Conservation (phyloP, 2,329 filamentous ascomycete species). For the Fusarium brachygibbosum region DNA sequence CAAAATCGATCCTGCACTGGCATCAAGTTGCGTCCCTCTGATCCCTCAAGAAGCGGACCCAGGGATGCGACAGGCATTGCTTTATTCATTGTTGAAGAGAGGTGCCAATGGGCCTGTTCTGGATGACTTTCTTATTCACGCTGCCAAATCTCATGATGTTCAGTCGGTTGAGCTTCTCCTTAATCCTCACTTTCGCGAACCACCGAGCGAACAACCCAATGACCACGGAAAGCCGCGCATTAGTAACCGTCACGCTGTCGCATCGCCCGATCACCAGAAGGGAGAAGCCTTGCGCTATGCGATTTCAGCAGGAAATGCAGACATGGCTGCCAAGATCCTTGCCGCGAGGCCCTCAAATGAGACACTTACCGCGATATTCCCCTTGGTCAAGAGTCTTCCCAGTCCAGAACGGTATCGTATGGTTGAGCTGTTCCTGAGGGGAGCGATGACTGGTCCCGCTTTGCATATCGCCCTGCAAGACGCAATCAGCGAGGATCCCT, state of each 20-base stretch:
- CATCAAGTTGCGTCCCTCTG: slow-evolving; percentile 64
- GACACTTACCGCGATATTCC: slow-evolving; percentile 64
- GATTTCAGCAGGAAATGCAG: slow-evolving; percentile 59
- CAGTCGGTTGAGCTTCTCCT: slow-evolving; percentile 64
- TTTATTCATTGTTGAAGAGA: slow-evolving; percentile 63
- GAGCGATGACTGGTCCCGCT: slow-evolving; percentile 61
- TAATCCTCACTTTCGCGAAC: slow-evolving; percentile 60
- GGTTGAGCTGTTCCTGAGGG: slow-evolving; percentile 63
- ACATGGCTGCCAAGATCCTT: slow-evolving; percentile 63
- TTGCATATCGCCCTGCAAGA: slow-evolving; percentile 66
- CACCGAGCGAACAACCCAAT: slow-evolving; percentile 31
- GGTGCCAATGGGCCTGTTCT: slow-evolving; percentile 64
- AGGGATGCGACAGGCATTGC: slow-evolving; percentile 61
- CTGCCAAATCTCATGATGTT: slow-evolving; percentile 62
- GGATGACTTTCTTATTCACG: slow-evolving; percentile 65
- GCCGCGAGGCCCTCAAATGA: slow-evolving; percentile 61
- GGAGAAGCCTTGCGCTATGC: slow-evolving; percentile 66
- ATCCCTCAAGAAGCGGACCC: slow-evolving; percentile 62
- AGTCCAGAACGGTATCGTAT: slow-evolving; percentile 61
- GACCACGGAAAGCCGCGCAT: slow-evolving; percentile 49
- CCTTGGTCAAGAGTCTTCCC: slow-evolving; percentile 60
- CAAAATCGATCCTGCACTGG: slow-evolving; percentile 59
- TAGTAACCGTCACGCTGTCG: slow-evolving; percentile 62
- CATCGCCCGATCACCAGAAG: slow-evolving; percentile 66
- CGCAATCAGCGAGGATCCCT: slow-evolving; percentile 63